Base-by-base conservation (phyloP, 2,329 filamentous ascomycete species). In the Drechslera avenae region DNA sequence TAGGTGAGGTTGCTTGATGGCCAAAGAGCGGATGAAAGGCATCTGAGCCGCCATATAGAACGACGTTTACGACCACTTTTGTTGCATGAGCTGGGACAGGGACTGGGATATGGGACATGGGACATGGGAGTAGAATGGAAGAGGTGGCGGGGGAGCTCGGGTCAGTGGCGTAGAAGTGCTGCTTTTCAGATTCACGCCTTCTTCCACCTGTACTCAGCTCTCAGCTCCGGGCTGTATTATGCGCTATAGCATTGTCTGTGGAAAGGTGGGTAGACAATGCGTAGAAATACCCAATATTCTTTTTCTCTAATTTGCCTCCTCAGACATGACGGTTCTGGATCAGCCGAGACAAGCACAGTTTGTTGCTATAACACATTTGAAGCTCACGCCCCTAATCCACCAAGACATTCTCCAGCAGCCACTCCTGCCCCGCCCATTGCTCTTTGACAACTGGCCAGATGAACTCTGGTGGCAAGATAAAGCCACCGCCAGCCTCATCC, bases 401-500 rank as follows among this genome's bases (percentile, higher is more conserved):
- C 59, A 55, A 59, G 1, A 65, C 56, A 48, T 65, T 43, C 4
- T 54, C 57, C 42, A 65, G 46, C 23, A 57, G 46, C 53, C 54
- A 63, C 45, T 56, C 28, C 45, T 69, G 66, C 13, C 67, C 79
- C n/a, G 69, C 77, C 71, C 73, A 79, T 23, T 76, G 73, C 64
- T 81, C 79, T 57, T 74, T 64, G 2, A 72, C 76, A 21, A 71
- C 75, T 5, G 76, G 75, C 59, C 71, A 55, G 57, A 81, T 81
- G 64, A 79, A 73, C 35, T 67, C 68, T 1, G 77, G 69, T 2
- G 78, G 77, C 44, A 81, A 62, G 13, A 81, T 70, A 56, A 81
- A 81, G 0, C 79, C 79, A 56, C 74, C 72, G 13, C 67, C 59
- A 0, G 76, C 78, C 34, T 70, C 75, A 60, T 81, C 77, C 45